Evolutionary conservation across 352 stramenopile species (phyloP).

Genomic region (Globisporangium abappressorium): DNA sequence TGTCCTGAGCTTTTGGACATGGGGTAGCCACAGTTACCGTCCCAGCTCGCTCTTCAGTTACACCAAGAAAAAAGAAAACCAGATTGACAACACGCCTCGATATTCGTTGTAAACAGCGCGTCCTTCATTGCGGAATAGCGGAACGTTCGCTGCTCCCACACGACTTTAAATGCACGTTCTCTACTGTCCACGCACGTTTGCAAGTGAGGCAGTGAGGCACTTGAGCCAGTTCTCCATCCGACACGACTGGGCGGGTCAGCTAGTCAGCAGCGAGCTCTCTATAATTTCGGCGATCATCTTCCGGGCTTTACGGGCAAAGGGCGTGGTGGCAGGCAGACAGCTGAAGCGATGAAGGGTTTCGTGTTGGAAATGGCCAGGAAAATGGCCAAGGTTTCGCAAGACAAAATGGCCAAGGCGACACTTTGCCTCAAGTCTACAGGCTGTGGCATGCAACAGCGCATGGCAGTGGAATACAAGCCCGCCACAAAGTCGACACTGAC

Average conservation of each 20-base stretch:
- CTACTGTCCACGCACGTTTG: neutral
- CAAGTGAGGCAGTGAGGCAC: neutral
- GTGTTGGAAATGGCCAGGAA: too few species aligned
- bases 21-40: too few species aligned
- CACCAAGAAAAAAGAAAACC: neutral
- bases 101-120: neutral
- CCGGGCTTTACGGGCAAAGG: too few species aligned
- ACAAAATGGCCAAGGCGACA: too few species aligned
- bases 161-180: neutral
- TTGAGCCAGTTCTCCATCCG: neutral
- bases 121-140: neutral
- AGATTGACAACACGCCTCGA: neutral
- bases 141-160: neutral
- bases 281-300: neutral
- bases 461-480: too few species aligned
- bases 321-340: too few species aligned
- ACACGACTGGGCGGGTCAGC: neutral
- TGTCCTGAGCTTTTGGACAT: too few species aligned
- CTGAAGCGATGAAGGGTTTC: neutral
- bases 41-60: neutral
- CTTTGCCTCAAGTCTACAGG: too few species aligned
- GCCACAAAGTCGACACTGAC: too few species aligned
- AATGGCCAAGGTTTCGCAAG: too few species aligned
- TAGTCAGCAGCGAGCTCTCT: conserved; percentile 4
- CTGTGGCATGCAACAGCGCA: too few species aligned